Evolutionary conservation across 1,284 basidiomycete species (phyloP).

Genomic region (Fomitopsis pinicola): DNA sequence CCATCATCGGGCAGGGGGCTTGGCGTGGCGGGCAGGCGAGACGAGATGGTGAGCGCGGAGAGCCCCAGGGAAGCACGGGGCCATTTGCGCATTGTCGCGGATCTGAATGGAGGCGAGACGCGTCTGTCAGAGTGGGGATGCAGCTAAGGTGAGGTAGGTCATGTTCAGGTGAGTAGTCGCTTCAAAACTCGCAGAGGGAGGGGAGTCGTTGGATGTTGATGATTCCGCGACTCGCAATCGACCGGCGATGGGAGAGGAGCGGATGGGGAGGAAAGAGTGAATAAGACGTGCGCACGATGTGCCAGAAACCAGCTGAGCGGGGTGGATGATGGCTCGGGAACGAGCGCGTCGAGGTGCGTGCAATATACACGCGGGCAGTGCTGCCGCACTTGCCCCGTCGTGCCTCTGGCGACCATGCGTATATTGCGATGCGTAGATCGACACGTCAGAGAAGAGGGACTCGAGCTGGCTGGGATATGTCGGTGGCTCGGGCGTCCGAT

Average conservation of each 20-base stretch:
- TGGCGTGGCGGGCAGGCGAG: slow-evolving; percentile 13
- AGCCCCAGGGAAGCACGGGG: background rate
- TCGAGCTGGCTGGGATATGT: too few species aligned
- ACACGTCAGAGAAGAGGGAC: too few species aligned
- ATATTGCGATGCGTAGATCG: background rate
- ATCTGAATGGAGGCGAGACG: background rate
- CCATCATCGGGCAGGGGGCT: slow-evolving; percentile 4
- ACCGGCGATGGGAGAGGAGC: slow-evolving; percentile 20
- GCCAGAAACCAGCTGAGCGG: slow-evolving; percentile 3
- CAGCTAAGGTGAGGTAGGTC: slow-evolving; percentile 4
- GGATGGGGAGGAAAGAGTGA: background rate
- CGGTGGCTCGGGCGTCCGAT: too few species aligned
- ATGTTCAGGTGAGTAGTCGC: slow-evolving; percentile 4
- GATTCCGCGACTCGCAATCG: slow-evolving; percentile 19
- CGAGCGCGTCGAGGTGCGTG: background rate
- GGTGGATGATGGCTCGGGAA: background rate
- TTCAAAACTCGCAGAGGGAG: background rate
- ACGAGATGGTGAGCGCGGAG: slow-evolving; percentile 9
- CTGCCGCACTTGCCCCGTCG: background rate
- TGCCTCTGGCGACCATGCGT: background rate
- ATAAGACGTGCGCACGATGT: background rate
- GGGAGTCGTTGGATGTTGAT: background rate
- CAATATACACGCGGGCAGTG: background rate
- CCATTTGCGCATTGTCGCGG: slow-evolving; percentile 1
- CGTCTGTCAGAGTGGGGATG: background rate